Percentiles rank a stretch among this genome's conserved stretches.
These are phyloP conservation scores for Annona squamosa DNA, from an alignment of 164 flowering plant genomes.

Conservation along the genomic window DNA sequence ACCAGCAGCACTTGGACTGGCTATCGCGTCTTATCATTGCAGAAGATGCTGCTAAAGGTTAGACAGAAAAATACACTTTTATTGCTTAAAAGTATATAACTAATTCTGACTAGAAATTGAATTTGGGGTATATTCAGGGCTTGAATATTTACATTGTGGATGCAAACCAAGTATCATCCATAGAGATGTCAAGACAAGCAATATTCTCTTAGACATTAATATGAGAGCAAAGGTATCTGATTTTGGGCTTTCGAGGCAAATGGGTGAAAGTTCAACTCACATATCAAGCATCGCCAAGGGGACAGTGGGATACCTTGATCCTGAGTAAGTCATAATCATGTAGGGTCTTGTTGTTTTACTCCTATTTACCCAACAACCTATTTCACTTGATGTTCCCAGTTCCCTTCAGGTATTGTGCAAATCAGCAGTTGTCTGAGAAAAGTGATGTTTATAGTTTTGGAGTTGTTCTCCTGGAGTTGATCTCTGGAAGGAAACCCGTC, in stretches of 20 bases:
- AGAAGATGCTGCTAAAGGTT: slow-evolving; percentile 97
- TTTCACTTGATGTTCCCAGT: slow-evolving; percentile 2
- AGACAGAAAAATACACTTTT: background rate
- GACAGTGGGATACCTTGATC: slow-evolving; percentile 92
- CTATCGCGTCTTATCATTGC: slow-evolving; percentile 72
- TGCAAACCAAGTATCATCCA: slow-evolving; percentile 97
- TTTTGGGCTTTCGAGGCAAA: slow-evolving; percentile 89
- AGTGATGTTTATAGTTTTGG: slow-evolving; percentile 96
- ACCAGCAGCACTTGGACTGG: slow-evolving; percentile 71
- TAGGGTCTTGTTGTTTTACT: slow-evolving; percentile 1
- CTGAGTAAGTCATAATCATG: slow-evolving; percentile 54
- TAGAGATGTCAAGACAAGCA: slow-evolving; percentile 93
- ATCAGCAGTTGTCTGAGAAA: slow-evolving; percentile 79
- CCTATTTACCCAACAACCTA: slow-evolving; percentile 1
- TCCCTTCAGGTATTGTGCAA: slow-evolving; percentile 67
- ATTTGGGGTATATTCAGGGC: slow-evolving; percentile 40
- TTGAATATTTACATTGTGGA: slow-evolving; percentile 90
- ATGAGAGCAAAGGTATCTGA: slow-evolving; percentile 98
- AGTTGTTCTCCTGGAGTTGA: slow-evolving; percentile 80
- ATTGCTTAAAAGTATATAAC: background rate
- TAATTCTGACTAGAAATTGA: slow-evolving; percentile 3
- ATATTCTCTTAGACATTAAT: slow-evolving; percentile 79
- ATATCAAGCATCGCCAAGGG: slow-evolving; percentile 87
- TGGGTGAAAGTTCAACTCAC: slow-evolving; percentile 88
- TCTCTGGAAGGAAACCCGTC: slow-evolving; percentile 83